These are phyloP conservation scores for Pseudotsuga menziesii DNA, from an alignment of 75 land plant species.

Conservation along the genomic window DNA sequence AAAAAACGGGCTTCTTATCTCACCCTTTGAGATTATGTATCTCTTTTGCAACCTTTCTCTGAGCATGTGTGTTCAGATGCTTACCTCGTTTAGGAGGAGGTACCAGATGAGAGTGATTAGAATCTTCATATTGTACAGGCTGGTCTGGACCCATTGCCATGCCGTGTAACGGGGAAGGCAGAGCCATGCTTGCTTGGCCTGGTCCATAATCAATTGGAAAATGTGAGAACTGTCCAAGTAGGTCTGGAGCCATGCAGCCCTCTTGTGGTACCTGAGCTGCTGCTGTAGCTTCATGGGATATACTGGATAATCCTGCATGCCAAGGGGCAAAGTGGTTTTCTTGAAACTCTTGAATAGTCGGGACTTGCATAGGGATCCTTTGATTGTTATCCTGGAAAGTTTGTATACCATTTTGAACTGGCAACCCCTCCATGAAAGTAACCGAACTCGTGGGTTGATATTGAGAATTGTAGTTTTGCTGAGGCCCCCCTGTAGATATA, in stretches of 20 bases:
- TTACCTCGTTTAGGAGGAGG: slow-evolving; percentile 4
- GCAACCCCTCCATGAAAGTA: slow-evolving; percentile 17
- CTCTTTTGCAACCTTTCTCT: neutral
- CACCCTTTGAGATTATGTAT: slow-evolving; percentile 10
- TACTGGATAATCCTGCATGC: slow-evolving; percentile 16
- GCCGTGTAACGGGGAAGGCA: neutral
- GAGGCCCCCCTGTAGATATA: slow-evolving; percentile 30
- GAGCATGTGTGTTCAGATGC: slow-evolving; percentile 2
- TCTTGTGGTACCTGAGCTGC: slow-evolving; percentile 14
- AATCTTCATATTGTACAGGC: slow-evolving; percentile 3
- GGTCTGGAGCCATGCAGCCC: slow-evolving; percentile 10
- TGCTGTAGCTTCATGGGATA: slow-evolving; percentile 7
- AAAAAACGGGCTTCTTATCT: neutral
- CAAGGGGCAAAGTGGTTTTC: slow-evolving; percentile 34
- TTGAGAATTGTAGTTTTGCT: slow-evolving; percentile 28
- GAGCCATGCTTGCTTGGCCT: neutral
- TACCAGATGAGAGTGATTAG: neutral
- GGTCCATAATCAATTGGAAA: slow-evolving; percentile 13
- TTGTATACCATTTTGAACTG: slow-evolving; percentile 31
- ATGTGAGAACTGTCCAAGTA: neutral
- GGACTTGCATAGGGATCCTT: slow-evolving; percentile 9
- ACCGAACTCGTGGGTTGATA: slow-evolving; percentile 23
- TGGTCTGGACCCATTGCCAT: slow-evolving; percentile 10
- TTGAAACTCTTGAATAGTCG: slow-evolving; percentile 12
- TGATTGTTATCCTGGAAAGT: slow-evolving; percentile 29